Evolutionary conservation across 345 rosid species (phyloP).

Genomic region (Bruguiera parviflora): DNA sequence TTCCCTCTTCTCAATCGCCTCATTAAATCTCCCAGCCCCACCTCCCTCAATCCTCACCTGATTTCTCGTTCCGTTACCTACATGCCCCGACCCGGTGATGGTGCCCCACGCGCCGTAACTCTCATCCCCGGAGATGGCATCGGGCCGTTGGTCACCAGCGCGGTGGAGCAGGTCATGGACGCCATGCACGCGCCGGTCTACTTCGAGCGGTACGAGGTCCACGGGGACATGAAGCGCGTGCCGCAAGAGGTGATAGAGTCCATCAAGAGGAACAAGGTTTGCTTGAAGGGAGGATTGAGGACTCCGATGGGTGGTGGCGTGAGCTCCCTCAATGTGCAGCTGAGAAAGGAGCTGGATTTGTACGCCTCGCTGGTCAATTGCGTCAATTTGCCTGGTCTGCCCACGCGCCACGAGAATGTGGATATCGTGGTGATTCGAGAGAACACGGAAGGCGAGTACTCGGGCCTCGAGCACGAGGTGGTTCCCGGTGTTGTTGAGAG

Average conservation of each 20-base stretch:
- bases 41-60: background rate
- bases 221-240: conserved; percentile 73
- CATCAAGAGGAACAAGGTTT: conserved; percentile 83
- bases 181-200: conserved; percentile 94
- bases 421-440: conserved; percentile 92
- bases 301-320: conserved; percentile 97
- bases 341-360: conserved; percentile 84
- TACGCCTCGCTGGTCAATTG: conserved; percentile 88
- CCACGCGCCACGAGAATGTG: conserved; percentile 74
- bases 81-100: conserved; percentile 99
- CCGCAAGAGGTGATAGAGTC: conserved; percentile 83
- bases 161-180: conserved; percentile 88
- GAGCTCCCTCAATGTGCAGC: conserved; percentile 74
- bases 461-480: conserved; percentile 92
- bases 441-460: conserved; percentile 91
- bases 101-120: conserved; percentile 78
- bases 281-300: conserved; percentile 78
- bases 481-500: conserved; percentile 98
- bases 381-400: conserved; percentile 75
- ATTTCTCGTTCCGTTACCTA: conserved; percentile 71
- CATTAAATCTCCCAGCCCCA: background rate
- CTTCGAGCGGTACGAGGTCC: conserved; percentile 76
- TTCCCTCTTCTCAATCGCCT: background rate
- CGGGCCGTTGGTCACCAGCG: conserved; percentile 87
- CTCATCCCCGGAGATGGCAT: conserved; percentile 91